phyloP scores from a whole-genome alignment of 139 green algal species.

The Micractinium conductrix region DNA sequence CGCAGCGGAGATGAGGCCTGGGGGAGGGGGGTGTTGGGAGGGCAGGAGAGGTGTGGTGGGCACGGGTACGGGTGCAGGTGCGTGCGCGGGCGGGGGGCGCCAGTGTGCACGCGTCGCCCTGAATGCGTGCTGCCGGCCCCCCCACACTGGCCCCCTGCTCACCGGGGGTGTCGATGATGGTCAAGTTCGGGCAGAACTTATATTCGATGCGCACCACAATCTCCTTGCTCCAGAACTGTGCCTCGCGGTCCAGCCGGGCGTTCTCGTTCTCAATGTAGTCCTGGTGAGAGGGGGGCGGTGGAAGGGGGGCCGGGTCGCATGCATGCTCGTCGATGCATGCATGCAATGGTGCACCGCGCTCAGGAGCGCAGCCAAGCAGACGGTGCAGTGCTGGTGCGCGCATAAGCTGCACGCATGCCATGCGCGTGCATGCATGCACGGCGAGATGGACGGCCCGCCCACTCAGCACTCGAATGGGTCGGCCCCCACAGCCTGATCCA shows the following conservation, averaged over 20 bases:
- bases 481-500: neutral
- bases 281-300: conserved; percentile 41
- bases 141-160: neutral
- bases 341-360: neutral
- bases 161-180: conserved; percentile 97
- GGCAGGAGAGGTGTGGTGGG: neutral
- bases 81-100: neutral
- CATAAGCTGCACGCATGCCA: neutral
- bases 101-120: neutral
- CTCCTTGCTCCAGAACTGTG: conserved; percentile 93
- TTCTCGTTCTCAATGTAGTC: conserved; percentile 95
- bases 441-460: neutral
- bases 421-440: neutral
- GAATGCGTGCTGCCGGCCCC: neutral
- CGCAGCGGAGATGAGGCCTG: conserved; percentile 92
- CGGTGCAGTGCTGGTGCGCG: neutral
- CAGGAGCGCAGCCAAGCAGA: neutral
- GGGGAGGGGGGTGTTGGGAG: neutral
- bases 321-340: neutral
- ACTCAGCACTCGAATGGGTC: neutral
- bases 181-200: conserved; percentile 97
- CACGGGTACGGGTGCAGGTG: neutral
- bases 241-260: conserved; percentile 82
- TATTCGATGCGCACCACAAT: conserved; percentile 96
- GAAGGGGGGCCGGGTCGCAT: neutral